Evolutionary conservation across 176 grass and related monocot species (phyloP), one percentile per base, ranked within the genome.

Genomic region (Cymbopogon citratus): DNA sequence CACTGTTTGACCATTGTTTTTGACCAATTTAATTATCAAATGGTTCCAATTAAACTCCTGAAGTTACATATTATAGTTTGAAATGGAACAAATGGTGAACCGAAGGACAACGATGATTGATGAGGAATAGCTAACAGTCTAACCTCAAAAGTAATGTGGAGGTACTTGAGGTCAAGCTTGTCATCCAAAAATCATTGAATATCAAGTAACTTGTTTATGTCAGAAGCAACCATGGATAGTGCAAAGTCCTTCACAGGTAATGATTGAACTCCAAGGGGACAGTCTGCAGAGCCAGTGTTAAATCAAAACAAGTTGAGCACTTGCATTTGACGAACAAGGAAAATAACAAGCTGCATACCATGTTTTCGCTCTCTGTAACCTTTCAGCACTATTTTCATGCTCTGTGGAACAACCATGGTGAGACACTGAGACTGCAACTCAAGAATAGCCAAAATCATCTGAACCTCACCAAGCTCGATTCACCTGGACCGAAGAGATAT

Each of bases 41-140:
- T 6, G 95, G 90, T 81, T 91, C 83, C 80, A 98, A 87, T 75
- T 89, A 24, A 94, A 98, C 81, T 98, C 95, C 95, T 98, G 72
- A 79, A 81, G 49, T 67, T 86, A 9, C 31, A 61, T 19, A 66
- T n/a, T 62, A 31, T 73, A 66, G 31, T 31, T 39, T 49, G 49
- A 63, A 69, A 23, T 28, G 61, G 1, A 24, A 59, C 66, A 70
- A 18, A 81, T 34, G 19, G 23, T 71, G 9, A 74, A 29, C 4
- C 52, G 3, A 44, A 15, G 6, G 70, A 81, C 4, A 40, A 69
- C 18, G 21, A 63, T 6, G 61, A 80, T 68, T 38, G 7, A 70
- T 12, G 1, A 6, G 5, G 46, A 24, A 85, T 80, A 49, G n/a
- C 10, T 66, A 87, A 83, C 9, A 77, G 52, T 66, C 61, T 71